A percentile compares a stretch with the other conserved stretches of the same genome.
phyloP scores from a whole-genome alignment of 768 basidiomycete genomes.

The Stropharia rugosoannulata region DNA sequence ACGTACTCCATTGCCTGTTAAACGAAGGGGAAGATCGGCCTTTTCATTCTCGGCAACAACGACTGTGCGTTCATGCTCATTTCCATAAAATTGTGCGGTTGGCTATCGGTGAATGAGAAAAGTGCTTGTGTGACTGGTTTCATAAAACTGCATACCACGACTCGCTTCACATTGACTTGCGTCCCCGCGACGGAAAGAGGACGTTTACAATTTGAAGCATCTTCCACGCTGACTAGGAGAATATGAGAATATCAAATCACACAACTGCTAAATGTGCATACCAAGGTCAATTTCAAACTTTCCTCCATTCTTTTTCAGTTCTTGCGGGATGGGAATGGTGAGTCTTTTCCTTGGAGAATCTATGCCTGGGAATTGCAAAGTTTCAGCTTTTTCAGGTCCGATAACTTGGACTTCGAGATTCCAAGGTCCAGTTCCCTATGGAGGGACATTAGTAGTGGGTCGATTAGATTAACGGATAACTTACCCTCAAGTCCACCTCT shows the following conservation, averaged over 20 bases:
- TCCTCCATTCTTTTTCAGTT: slow-evolving; percentile 67
- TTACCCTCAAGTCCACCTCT: slow-evolving; percentile 78
- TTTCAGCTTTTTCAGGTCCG: slow-evolving; percentile 67
- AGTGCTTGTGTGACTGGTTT: neutral
- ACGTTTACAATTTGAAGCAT: slow-evolving; percentile 85
- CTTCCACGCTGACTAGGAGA: slow-evolving; percentile 74
- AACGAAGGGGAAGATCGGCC: slow-evolving; percentile 72
- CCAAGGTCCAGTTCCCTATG: slow-evolving; percentile 89
- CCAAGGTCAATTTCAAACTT: slow-evolving; percentile 78
- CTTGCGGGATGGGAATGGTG: slow-evolving; percentile 65
- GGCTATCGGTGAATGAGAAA: slow-evolving; percentile 47
- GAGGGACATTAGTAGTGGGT: neutral
- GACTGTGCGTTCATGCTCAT: slow-evolving; percentile 50
- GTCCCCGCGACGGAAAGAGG: slow-evolving; percentile 74
- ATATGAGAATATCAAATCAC: slow-evolving; percentile 9
- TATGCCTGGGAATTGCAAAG: slow-evolving; percentile 54
- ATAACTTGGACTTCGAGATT: slow-evolving; percentile 81
- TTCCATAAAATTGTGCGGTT: slow-evolving; percentile 83
- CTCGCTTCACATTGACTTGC: slow-evolving; percentile 79
- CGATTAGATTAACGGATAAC: slow-evolving; percentile 14
- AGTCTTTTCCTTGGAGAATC: slow-evolving; percentile 53
- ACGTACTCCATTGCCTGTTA: slow-evolving; percentile 89
- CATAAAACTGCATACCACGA: slow-evolving; percentile 52
- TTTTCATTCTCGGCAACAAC: slow-evolving; percentile 74
- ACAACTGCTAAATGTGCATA: slow-evolving; percentile 27